These are phyloP conservation scores for Nephromyces sp. DNA, from an alignment of 169 alveolate species.

Conservation along the genomic window DNA sequence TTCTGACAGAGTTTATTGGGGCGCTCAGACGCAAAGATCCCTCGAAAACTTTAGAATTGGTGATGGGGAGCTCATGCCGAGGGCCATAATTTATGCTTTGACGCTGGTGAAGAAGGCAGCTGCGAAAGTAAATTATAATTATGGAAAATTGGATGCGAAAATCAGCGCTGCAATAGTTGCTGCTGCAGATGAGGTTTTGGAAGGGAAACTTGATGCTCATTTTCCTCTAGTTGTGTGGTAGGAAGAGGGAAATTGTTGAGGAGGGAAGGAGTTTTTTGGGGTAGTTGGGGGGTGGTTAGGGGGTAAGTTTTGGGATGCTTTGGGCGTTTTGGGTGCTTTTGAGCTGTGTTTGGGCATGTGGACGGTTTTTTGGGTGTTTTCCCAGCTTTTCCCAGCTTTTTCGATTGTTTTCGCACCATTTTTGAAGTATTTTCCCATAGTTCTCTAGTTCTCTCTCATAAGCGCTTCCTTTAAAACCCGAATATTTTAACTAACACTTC, in stretches of 20 bases:
- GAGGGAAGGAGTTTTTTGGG: no score
- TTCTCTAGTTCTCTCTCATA: no score
- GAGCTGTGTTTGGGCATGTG: no score
- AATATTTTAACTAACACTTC: no score
- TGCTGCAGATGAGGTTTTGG: conserved; percentile 76
- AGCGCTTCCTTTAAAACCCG: no score
- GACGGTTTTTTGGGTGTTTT: no score
- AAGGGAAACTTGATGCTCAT: conserved; percentile 59
- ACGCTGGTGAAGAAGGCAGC: conserved; percentile 73
- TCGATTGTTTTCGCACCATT: no score
- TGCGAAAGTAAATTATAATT: conserved; percentile 59
- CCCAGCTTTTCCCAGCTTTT: no score
- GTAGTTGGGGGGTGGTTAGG: no score
- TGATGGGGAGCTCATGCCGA: conserved; percentile 67
- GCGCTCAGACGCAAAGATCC: conserved; percentile 77
- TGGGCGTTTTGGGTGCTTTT: no score
- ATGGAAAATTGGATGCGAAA: conserved; percentile 52
- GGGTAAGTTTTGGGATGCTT: no score
- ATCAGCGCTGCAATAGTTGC: conserved; percentile 51
- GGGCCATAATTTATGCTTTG: conserved; percentile 63
- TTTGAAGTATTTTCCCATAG: no score
- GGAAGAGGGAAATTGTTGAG: background rate
- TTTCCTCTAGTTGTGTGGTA: conserved; percentile 75
- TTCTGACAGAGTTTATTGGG: conserved; percentile 63
- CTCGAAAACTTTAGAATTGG: conserved; percentile 72